Percentiles rank a stretch among this genome's conserved stretches.
Conservation (phyloP, 2,329 filamentous ascomycete species). For the Blastomyces emzantsi region DNA sequence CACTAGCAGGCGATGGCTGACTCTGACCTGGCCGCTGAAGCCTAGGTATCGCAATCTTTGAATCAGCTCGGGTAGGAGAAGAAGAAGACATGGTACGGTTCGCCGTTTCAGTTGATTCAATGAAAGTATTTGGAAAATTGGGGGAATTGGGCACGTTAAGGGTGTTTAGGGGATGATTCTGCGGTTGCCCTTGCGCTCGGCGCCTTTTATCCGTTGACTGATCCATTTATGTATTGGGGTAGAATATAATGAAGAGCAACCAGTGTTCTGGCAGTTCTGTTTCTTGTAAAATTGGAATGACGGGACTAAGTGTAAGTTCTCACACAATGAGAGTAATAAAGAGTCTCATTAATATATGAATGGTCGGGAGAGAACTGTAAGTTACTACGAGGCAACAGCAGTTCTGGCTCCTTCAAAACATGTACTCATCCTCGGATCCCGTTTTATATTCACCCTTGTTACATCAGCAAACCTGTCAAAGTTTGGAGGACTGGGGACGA, state of each 20-base stretch:
- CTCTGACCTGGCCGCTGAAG: slow-evolving; percentile 13
- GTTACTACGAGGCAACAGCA: background rate
- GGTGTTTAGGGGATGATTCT: background rate
- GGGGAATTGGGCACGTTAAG: background rate
- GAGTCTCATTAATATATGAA: background rate
- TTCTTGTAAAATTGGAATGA: background rate
- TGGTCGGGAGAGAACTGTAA: background rate
- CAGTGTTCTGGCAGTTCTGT: background rate
- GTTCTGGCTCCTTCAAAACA: background rate
- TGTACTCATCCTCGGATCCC: background rate
- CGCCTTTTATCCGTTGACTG: background rate
- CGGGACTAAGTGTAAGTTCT: background rate
- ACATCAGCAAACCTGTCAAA: background rate
- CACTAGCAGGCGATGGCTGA: slow-evolving; percentile 7
- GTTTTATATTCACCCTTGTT: background rate
- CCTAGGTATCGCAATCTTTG: slow-evolving; percentile 18
- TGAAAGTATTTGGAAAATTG: background rate
- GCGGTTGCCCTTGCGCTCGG: background rate
- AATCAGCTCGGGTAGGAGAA: slow-evolving; percentile 9
- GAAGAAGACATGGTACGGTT: slow-evolving; percentile 3
- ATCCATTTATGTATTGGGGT: background rate
- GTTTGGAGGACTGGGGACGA: background rate
- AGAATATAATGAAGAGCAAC: background rate
- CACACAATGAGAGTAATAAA: background rate
- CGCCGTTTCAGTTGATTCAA: slow-evolving; percentile 9